Conservation (phyloP, 768 basidiomycete species). For the Pluteus cervinus region DNA sequence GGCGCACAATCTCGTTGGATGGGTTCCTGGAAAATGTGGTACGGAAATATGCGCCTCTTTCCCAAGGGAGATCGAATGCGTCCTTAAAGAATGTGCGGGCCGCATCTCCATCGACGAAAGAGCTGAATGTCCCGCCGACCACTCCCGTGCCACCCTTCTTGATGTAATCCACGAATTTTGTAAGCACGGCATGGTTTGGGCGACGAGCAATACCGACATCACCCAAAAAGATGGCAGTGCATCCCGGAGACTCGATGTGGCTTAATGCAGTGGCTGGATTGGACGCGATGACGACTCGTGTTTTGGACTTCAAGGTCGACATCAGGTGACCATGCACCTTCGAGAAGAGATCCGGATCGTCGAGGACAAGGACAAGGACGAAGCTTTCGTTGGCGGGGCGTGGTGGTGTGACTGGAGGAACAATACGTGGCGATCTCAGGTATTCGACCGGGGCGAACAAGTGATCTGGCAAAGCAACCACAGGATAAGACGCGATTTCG, state of each 20-base stretch:
- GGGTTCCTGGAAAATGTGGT: constrained; percentile 29
- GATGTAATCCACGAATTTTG: constrained; percentile 29
- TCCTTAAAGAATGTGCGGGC: constrained; percentile 23
- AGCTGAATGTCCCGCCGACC: constrained; percentile 28
- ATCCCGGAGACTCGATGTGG: constrained; percentile 18
- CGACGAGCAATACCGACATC: constrained; percentile 26
- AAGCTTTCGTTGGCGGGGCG: no score
- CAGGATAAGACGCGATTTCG: no score
- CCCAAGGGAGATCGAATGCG: constrained; percentile 30
- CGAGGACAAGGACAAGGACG: constrained; percentile 25
- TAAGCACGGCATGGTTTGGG: constrained; percentile 15
- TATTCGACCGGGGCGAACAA: no score
- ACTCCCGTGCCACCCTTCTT: constrained; percentile 32
- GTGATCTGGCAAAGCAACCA: no score
- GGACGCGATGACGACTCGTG: constrained; percentile 14
- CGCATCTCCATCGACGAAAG: constrained; percentile 14
- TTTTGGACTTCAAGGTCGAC: constrained; percentile 17
- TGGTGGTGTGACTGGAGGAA: no score
- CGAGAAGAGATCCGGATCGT: constrained; percentile 14
- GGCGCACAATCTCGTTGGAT: constrained; percentile 19
- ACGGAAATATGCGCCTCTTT: constrained; percentile 31
- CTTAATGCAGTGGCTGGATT: constrained; percentile 14
- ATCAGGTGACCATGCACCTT: constrained; percentile 21
- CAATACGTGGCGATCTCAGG: no score
- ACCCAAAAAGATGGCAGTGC: constrained; percentile 27